Evolutionary conservation across 805 yeast genomes (phyloP).

Genomic region (Kluyveromyces siamensis): DNA sequence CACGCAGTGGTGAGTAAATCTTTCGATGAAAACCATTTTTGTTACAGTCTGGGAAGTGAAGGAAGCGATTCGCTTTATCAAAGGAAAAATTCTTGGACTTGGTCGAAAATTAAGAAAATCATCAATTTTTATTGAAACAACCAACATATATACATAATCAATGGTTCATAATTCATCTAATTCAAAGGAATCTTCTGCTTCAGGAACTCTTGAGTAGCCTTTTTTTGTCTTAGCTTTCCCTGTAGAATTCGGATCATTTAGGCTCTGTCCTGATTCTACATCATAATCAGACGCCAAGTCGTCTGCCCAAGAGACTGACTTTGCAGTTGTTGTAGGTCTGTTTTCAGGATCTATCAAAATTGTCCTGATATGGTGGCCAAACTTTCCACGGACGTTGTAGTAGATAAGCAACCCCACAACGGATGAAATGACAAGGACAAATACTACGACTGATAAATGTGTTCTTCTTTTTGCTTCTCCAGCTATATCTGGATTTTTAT

Average conservation of each 20-base stretch:
- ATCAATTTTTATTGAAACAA: background rate
- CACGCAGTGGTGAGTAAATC: background rate
- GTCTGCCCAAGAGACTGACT: conserved; percentile 33
- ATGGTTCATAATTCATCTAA: conserved; percentile 10
- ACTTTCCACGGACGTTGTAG: conserved; percentile 8
- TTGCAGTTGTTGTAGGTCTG: conserved; percentile 15
- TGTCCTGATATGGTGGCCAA: conserved; percentile 12
- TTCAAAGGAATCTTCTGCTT: conserved; percentile 18
- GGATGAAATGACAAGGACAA: conserved; percentile 3
- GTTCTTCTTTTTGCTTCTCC: background rate
- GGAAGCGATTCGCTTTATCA: background rate
- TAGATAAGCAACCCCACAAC: conserved; percentile 7
- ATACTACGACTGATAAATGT: background rate
- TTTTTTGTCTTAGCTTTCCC: conserved; percentile 9
- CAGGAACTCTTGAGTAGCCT: conserved; percentile 16
- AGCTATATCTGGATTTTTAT: conserved; percentile 11
- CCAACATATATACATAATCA: too few species aligned
- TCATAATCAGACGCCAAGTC: conserved; percentile 12
- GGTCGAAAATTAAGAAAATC: background rate
- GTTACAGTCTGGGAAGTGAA: background rate
- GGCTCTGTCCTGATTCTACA: conserved; percentile 1
- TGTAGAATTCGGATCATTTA: background rate
- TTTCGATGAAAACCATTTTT: background rate
- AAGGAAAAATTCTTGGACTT: background rate
- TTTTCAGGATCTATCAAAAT: conserved; percentile 13